These are phyloP conservation scores for Pyrenula aspistea DNA, from an alignment of 495 filamentous ascomycete genomes.

Conservation along the genomic window DNA sequence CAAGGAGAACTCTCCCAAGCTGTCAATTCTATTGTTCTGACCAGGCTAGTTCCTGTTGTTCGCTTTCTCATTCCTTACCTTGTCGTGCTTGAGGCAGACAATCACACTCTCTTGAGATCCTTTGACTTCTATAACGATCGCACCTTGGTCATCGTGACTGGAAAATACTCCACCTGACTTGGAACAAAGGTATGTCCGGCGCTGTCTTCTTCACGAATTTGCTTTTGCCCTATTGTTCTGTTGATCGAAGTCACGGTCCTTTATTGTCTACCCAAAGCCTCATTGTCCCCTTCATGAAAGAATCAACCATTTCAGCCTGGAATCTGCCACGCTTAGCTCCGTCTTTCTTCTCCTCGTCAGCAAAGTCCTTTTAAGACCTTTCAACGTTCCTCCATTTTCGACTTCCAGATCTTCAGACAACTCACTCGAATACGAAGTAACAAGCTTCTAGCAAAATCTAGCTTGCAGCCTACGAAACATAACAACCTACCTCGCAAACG, in stretches of 20 bases:
- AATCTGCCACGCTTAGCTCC: not conserved
- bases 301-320: too few species aligned
- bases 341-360: not conserved
- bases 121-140: not conserved
- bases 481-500: not conserved
- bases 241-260: not conserved
- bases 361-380: not conserved
- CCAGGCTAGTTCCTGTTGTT: not conserved
- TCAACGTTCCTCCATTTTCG: not conserved
- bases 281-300: not conserved
- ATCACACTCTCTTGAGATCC: not conserved
- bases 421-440: not conserved
- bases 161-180: not conserved
- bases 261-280: not conserved
- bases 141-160: not conserved
- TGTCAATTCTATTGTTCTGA: not conserved
- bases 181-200: not conserved
- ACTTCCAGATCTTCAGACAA: not conserved
- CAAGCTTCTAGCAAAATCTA: not conserved
- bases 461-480: not conserved
- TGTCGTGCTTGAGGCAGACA: not conserved
- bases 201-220: not conserved
- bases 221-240: not conserved
- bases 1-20: not conserved
- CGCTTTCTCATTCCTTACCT: not conserved